Conservation (phyloP, 179 eudicot species). For the Spergularia azorica region DNA sequence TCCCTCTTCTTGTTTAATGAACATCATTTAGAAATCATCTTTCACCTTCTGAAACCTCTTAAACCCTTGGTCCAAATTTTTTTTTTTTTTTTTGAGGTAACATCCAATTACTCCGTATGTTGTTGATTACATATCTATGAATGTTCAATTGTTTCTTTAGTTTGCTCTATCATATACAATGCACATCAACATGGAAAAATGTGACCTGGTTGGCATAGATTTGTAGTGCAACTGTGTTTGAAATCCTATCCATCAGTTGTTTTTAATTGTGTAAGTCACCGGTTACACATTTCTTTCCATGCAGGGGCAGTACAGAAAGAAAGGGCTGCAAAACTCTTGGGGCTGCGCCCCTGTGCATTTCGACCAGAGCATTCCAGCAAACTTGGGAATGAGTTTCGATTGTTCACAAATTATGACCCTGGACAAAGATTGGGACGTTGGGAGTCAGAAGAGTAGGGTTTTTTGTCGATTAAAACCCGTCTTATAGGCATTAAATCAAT, state of each 20-base stretch:
- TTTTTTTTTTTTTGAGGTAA: no score
- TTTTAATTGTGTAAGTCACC: not conserved
- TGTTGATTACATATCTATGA: no score
- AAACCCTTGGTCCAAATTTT: not conserved
- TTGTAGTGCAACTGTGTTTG: not conserved
- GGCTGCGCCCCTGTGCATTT: slow-evolving; percentile 75
- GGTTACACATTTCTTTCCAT: not conserved
- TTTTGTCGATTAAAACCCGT: slow-evolving; percentile 1
- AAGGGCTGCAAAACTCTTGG: slow-evolving; percentile 70
- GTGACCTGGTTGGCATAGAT: not conserved
- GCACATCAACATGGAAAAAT: not conserved
- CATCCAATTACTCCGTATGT: no score
- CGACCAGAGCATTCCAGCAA: slow-evolving; percentile 86
- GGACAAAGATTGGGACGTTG: slow-evolving; percentile 81
- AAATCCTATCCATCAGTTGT: not conserved
- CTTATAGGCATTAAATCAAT: not conserved
- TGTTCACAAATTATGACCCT: slow-evolving; percentile 89
- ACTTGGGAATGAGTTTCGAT: slow-evolving; percentile 88
- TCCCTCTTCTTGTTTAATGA: not conserved
- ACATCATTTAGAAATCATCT: not conserved
- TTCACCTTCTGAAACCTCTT: not conserved
- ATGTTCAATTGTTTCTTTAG: not conserved
- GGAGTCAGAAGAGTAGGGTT: slow-evolving; percentile 42
- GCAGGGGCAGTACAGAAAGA: slow-evolving; percentile 85
- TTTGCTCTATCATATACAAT: not conserved